These are phyloP conservation scores for Fusarium sacchari DNA, from an alignment of 2,329 filamentous ascomycete genomes.

Conservation along the genomic window DNA sequence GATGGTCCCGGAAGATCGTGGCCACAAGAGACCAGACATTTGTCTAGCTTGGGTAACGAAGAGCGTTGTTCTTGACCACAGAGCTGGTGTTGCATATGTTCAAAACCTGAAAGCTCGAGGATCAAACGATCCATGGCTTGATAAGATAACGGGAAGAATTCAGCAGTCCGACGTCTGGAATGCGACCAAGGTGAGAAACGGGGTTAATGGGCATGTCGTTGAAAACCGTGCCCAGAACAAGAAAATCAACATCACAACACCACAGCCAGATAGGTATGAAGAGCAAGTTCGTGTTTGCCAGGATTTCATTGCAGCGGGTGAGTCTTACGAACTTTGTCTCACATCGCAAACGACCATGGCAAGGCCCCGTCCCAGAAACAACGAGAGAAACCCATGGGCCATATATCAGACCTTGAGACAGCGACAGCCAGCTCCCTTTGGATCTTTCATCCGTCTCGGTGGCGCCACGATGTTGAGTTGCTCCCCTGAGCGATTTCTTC, in stretches of 20 bases:
- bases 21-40: slow-evolving; percentile 70
- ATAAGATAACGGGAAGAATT: slow-evolving; percentile 44
- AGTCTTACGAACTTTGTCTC: slow-evolving; percentile 88
- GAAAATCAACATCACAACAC: slow-evolving; percentile 49
- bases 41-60: slow-evolving; percentile 80
- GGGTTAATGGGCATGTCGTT: slow-evolving; percentile 19
- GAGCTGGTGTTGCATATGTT: slow-evolving; percentile 67
- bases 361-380: slow-evolving; percentile 43
- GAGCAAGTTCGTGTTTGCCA: slow-evolving; percentile 75
- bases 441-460: slow-evolving; percentile 80
- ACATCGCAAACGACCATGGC: slow-evolving; percentile 78
- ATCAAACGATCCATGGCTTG: slow-evolving; percentile 48
- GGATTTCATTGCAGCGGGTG: slow-evolving; percentile 75
- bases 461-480: slow-evolving; percentile 78
- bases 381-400: slow-evolving; percentile 64
- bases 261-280: slow-evolving; percentile 66
- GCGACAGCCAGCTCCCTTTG: slow-evolving; percentile 84
- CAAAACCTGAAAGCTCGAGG: slow-evolving; percentile 58
- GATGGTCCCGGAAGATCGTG: slow-evolving; percentile 40
- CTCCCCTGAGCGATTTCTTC: slow-evolving; percentile 90
- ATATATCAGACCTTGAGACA: slow-evolving; percentile 76
- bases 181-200: slow-evolving; percentile 4
- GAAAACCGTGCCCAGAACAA: slow-evolving; percentile 3
- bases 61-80: slow-evolving; percentile 81
- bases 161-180: slow-evolving; percentile 49